Base-by-base conservation (phyloP, 495 filamentous ascomycete species). In the Melanomma pulvis-pyrius region DNA sequence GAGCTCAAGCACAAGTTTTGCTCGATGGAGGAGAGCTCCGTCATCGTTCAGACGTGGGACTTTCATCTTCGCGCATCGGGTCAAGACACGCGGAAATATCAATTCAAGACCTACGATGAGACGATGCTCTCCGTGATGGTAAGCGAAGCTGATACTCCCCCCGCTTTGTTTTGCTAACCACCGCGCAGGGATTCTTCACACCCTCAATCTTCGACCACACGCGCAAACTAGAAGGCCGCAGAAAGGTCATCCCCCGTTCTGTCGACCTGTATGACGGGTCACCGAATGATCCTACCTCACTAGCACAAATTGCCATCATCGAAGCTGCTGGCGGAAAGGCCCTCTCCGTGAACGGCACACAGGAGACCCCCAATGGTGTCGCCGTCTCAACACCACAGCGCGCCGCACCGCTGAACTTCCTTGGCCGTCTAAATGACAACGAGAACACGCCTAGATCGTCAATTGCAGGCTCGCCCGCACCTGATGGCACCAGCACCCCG, bases 61-160 rank as follows among this genome's bases (percentile, higher is more conserved):
- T 97, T 98, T 74, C 91, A 97, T 74, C 83, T 98, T 13, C 88
- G 94, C 22, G 90, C 92, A 1, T 86, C 91, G 0, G 92, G 90
- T 22, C 88, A 94, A 75, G 89, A 93, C 59, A 98, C 94, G 1
- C 82, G 86, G 65, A 96, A 94, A 74, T 97, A 96, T 78, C 81
- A 82, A 19, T 97, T 97, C 80, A 98, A 96, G 81, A 90, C 87
- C 7, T 98, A 97, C 74, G 94, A 98, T 69, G 93, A 98, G 71
- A 86, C 92, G 1, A 89, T 93, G 67, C 82, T 98, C 19, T 91
- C 96, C 1, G 90, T 93, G 11, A 90, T 96, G 87, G 93, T 80
- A 70, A 71, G 77, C 56, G 21, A n/a, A 88, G 17, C 57, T 11
- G 24, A 6, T 26, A 55, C 3, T 13, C 5, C 25, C 17, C 21